Percentiles rank a stretch among this genome's conserved stretches.
Conservation (phyloP, 257 asterid species). For the Prunella vulgaris region DNA sequence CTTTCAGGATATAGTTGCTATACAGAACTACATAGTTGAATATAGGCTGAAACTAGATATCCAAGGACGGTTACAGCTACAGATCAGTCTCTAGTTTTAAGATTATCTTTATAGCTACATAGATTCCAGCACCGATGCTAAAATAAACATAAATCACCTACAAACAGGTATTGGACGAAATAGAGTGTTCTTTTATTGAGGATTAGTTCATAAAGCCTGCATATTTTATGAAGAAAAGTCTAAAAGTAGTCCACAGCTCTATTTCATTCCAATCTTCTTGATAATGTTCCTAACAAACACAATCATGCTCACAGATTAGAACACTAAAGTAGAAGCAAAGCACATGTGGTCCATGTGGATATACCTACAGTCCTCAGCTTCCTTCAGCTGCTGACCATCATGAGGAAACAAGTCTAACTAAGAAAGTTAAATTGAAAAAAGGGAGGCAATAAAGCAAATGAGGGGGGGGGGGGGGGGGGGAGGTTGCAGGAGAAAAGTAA, state of each 20-base stretch:
- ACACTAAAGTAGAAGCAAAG: background rate
- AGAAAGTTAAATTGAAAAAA: background rate
- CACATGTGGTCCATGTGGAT: background rate
- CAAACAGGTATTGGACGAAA: background rate
- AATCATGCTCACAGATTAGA: background rate
- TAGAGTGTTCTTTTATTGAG: background rate
- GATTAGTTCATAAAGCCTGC: background rate
- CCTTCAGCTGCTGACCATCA: conserved; percentile 8
- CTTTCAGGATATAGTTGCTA: no score
- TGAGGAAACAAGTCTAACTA: background rate
- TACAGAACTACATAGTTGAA: no score
- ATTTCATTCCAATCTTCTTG: background rate
- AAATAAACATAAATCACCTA: conserved; percentile 3
- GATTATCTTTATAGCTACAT: background rate
- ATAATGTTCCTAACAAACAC: background rate
- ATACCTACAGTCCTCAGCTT: background rate
- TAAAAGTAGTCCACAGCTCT: background rate
- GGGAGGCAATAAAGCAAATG: background rate
- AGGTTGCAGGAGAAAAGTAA: background rate
- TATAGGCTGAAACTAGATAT: no score
- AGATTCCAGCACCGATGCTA: background rate
- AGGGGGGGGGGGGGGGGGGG: no score
- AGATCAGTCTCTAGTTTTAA: no score
- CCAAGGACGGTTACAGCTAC: no score
- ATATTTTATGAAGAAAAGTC: conserved; percentile 4